These are phyloP conservation scores for Melampsora larici-populina DNA, from an alignment of 1,284 basidiomycete genomes.

Conservation along the genomic window DNA sequence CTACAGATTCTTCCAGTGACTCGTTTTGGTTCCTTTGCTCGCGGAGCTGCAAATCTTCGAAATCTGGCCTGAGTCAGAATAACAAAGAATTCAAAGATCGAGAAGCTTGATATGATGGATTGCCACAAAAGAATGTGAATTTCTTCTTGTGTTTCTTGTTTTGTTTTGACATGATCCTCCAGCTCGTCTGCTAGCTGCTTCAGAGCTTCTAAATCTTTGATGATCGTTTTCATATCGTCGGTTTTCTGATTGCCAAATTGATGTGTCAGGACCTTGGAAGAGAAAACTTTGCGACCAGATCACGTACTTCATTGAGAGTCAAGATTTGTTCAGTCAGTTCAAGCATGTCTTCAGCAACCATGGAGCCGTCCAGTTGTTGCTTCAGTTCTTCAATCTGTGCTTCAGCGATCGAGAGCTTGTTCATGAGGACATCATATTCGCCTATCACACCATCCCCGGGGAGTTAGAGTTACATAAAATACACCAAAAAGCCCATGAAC, in stretches of 20 bases:
- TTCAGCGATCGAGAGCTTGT: constrained; percentile 79
- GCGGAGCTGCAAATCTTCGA: constrained; percentile 66
- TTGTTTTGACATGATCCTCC: constrained; percentile 90
- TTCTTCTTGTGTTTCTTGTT: constrained; percentile 85
- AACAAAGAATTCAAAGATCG: background rate
- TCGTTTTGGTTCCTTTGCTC: constrained; percentile 67
- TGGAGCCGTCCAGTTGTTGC: constrained; percentile 86
- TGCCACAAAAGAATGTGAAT: constrained; percentile 58
- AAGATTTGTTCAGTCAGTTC: constrained; percentile 94
- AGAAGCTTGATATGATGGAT: constrained; percentile 44
- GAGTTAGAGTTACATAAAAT: constrained; percentile 45
- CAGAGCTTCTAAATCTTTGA: constrained; percentile 91
- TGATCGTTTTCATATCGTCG: constrained; percentile 89
- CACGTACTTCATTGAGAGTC: constrained; percentile 72
- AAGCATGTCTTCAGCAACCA: constrained; percentile 92
- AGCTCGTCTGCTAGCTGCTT: constrained; percentile 95
- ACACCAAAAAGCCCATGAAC: constrained; percentile 45
- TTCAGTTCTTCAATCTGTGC: constrained; percentile 90
- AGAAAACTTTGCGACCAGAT: background rate
- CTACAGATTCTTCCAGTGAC: constrained; percentile 69
- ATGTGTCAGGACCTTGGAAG: background rate
- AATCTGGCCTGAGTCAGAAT: constrained; percentile 58
- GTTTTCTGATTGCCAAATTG: constrained; percentile 67
- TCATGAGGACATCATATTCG: constrained; percentile 72
- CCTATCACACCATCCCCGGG: constrained; percentile 57